Conservation (phyloP, 345 rosid species). For the Populus ilicifolia region DNA sequence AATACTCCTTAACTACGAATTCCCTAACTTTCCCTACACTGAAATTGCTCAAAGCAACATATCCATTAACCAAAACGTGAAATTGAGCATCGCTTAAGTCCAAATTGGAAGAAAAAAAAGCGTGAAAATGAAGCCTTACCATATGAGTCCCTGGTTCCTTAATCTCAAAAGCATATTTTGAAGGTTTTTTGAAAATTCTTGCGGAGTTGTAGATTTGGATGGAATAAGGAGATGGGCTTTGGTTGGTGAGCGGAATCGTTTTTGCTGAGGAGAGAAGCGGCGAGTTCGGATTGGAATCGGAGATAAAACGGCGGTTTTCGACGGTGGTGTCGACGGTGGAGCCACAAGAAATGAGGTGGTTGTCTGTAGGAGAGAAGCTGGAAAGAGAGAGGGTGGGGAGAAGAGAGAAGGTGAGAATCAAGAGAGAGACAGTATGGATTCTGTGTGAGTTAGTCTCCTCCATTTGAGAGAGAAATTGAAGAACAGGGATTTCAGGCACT, state of each 20-base stretch:
- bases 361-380: constrained; percentile 47
- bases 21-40: constrained; percentile 13
- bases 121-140: constrained; percentile 74
- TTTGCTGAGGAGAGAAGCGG: constrained; percentile 34
- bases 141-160: constrained; percentile 58
- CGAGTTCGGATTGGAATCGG: constrained; percentile 34
- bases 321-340: constrained; percentile 52
- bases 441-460: constrained; percentile 20
- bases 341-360: constrained; percentile 67
- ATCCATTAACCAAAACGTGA: constrained; percentile 70
- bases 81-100: constrained; percentile 44
- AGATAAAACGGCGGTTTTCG: constrained; percentile 56
- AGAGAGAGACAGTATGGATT: constrained; percentile 6
- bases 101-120: constrained; percentile 39
- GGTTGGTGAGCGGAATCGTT: constrained; percentile 33
- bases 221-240: constrained; percentile 20
- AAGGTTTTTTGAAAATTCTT: constrained; percentile 55
- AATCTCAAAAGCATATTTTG: constrained; percentile 59
- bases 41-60: constrained; percentile 67
- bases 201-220: constrained; percentile 63
- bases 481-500: too few species aligned
- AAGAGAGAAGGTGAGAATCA: constrained; percentile 16
- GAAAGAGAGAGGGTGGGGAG: constrained; percentile 10
- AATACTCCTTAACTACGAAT: constrained; percentile 60
- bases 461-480: constrained; percentile 5